phyloP scores from a whole-genome alignment of 352 stramenopile genomes.

The Phytophthora ramorum region DNA sequence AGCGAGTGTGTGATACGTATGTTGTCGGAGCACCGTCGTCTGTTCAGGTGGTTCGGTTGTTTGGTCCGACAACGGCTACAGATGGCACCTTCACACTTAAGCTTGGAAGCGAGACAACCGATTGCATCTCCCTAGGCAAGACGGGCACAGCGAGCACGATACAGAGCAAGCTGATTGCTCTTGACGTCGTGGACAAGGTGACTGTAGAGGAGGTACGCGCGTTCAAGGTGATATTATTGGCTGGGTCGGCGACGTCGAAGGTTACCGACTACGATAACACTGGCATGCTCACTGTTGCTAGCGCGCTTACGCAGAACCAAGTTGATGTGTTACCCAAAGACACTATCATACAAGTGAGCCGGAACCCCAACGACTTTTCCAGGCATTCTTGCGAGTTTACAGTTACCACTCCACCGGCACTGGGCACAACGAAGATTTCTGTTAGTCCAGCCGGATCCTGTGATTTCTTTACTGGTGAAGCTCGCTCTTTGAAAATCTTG shows the following conservation, averaged over 20 bases:
- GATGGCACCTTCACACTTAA: constrained; percentile 59
- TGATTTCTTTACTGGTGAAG: constrained; percentile 50
- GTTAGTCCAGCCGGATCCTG: constrained; percentile 45
- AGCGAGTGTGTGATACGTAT: constrained; percentile 65
- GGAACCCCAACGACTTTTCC: constrained; percentile 74
- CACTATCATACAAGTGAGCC: constrained; percentile 74
- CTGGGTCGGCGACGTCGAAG: constrained; percentile 45
- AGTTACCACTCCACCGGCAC: constrained; percentile 19
- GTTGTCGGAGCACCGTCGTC: constrained; percentile 61
- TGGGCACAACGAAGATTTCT: constrained; percentile 32
- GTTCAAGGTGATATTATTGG: constrained; percentile 72
- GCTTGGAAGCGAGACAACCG: constrained; percentile 57
- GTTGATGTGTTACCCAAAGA: constrained; percentile 31
- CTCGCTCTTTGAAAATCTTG: constrained; percentile 60
- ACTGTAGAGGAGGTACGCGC: constrained; percentile 54
- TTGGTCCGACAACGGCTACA: constrained; percentile 70
- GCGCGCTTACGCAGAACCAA: constrained; percentile 28
- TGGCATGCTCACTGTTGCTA: constrained; percentile 45
- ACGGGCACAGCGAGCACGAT: constrained; percentile 36
- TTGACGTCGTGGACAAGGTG: constrained; percentile 54
- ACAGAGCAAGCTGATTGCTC: constrained; percentile 43
- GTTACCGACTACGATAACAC: constrained; percentile 51
- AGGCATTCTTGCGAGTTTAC: constrained; percentile 69
- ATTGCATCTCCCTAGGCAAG: constrained; percentile 60
- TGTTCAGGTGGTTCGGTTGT: constrained; percentile 76